These are phyloP conservation scores for Stromatinia cepivora DNA, from an alignment of 2,329 filamentous ascomycete genomes.

Conservation along the genomic window DNA sequence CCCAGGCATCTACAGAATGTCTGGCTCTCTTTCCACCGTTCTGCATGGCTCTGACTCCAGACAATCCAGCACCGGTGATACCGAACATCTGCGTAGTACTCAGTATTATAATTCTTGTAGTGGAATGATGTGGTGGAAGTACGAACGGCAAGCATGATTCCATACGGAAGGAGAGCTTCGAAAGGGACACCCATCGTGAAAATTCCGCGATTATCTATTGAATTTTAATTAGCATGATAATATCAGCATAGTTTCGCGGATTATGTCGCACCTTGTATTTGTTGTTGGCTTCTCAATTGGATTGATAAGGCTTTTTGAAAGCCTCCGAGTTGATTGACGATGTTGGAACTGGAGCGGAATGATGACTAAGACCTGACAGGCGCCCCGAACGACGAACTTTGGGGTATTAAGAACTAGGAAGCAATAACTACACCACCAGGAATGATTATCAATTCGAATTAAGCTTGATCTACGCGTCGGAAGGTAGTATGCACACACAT, in stretches of 20 bases:
- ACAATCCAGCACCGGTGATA: slow-evolving; percentile 43
- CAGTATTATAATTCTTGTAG: slow-evolving; percentile 25
- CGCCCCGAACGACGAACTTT: slow-evolving; percentile 30
- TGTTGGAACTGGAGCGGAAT: slow-evolving; percentile 28
- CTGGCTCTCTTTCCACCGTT: slow-evolving; percentile 45
- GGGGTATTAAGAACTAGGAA: slow-evolving; percentile 25
- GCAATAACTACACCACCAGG: slow-evolving; percentile 35
- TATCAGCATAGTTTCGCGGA: background rate
- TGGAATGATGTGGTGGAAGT: slow-evolving; percentile 18
- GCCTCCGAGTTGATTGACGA: slow-evolving; percentile 26
- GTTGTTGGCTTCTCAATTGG: slow-evolving; percentile 28
- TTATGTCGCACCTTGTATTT: slow-evolving; percentile 29
- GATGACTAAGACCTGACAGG: slow-evolving; percentile 28
- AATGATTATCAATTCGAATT: slow-evolving; percentile 32
- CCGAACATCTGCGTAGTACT: slow-evolving; percentile 44
- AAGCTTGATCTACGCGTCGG: slow-evolving; percentile 41
- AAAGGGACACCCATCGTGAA: slow-evolving; percentile 46
- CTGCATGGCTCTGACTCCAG: slow-evolving; percentile 43
- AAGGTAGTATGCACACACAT: slow-evolving; percentile 31
- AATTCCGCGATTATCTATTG: slow-evolving; percentile 30
- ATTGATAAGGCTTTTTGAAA: slow-evolving; percentile 29
- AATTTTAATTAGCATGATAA: slow-evolving; percentile 22
- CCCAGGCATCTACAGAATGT: slow-evolving; percentile 46
- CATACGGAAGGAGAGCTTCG: slow-evolving; percentile 46
- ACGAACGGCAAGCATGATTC: slow-evolving; percentile 44